Base-by-base conservation (phyloP, 2,329 filamentous ascomycete species). In the Corinectria fuckeliana region DNA sequence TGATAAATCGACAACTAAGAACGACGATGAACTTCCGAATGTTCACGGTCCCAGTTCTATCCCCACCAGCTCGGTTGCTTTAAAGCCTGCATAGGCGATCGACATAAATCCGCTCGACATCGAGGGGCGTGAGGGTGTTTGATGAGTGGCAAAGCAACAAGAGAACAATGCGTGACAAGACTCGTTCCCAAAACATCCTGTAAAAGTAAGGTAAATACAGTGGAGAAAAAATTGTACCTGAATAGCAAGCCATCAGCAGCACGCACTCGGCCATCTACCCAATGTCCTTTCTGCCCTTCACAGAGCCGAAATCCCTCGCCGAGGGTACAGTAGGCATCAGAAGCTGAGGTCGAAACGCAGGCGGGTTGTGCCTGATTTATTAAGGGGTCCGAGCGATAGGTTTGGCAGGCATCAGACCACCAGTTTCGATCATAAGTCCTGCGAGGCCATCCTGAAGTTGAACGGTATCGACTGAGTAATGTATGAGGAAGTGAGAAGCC, bases 201-300 rank as follows among this genome's bases (percentile, higher is more conserved):
- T 41, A 50, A 18, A 39, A 53, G n/a, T 54, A 39, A 44, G 48
- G 34, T 54, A 54, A 59, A 50, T 55, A 59, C 56, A 54, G 13
- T 44, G 11, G 21, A 49, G 52, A 59, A 50, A 53, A 50, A 54
- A 45, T 45, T 23, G 25, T 20, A 30, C 36, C 34, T 32, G 26
- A 20, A 30, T n/a, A 45, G 7, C 45, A 30, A 54, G 28, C 38
- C 45, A 34, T 50, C 23, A 26, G 14, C 36, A 21, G 48, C 18
- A 11, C 32, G 26, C 42, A 18, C 21, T 39, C 18, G 7, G 13
- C 14, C 50, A 36, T 28, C 38, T 23, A 41, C 45, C 36, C 9
- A 47, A 42, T 30, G 11, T 42, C 36, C 10, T 45, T 26, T 21
- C 26, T 41, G 26, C 52, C n/a, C 21, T 26, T 26, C 13, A 36